These are phyloP conservation scores for Zymoseptoria brevis DNA, from an alignment of 2,329 filamentous ascomycete genomes.

Conservation along the genomic window DNA sequence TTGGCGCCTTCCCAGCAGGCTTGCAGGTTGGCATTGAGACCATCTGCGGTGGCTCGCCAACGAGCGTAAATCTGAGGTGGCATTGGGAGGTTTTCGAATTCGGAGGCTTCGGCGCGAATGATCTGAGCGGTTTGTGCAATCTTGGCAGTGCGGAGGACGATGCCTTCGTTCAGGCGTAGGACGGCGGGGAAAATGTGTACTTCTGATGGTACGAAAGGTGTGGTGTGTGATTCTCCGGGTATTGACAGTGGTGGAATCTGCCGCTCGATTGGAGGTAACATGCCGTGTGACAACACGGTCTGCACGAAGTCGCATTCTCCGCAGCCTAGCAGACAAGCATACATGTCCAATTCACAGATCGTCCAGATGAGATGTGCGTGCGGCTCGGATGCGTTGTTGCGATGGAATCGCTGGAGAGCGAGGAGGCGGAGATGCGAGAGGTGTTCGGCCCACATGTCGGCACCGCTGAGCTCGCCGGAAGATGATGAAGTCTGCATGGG, in stretches of 20 bases:
- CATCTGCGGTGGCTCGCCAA: slow-evolving; percentile 20
- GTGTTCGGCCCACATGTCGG: slow-evolving; percentile 49
- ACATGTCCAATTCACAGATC: slow-evolving; percentile 48
- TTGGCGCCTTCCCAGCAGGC: slow-evolving; percentile 23
- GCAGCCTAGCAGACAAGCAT: slow-evolving; percentile 46
- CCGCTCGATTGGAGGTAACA: slow-evolving; percentile 36
- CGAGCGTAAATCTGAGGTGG: slow-evolving; percentile 18
- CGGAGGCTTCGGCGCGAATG: slow-evolving; percentile 31
- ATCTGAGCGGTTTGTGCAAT: slow-evolving; percentile 38
- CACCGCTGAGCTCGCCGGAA: slow-evolving; percentile 23
- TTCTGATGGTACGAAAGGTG: slow-evolving; percentile 15
- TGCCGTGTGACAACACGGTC: slow-evolving; percentile 40
- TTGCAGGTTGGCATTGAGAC: slow-evolving; percentile 24
- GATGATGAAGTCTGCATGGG: slow-evolving; percentile 13
- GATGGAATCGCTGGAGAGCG: slow-evolving; percentile 40
- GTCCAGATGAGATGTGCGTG: slow-evolving; percentile 48
- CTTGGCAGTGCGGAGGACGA: slow-evolving; percentile 38
- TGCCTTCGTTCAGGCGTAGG: slow-evolving; percentile 39
- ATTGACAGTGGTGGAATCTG: slow-evolving; percentile 14
- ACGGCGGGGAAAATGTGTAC: slow-evolving; percentile 28
- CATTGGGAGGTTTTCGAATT: neutral
- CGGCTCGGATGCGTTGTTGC: slow-evolving; percentile 30
- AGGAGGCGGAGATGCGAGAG: slow-evolving; percentile 46
- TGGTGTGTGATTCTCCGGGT: slow-evolving; percentile 10
- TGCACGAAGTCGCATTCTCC: slow-evolving; percentile 45